Conservation (phyloP, 345 rosid species). For the Syzygium grande region DNA sequence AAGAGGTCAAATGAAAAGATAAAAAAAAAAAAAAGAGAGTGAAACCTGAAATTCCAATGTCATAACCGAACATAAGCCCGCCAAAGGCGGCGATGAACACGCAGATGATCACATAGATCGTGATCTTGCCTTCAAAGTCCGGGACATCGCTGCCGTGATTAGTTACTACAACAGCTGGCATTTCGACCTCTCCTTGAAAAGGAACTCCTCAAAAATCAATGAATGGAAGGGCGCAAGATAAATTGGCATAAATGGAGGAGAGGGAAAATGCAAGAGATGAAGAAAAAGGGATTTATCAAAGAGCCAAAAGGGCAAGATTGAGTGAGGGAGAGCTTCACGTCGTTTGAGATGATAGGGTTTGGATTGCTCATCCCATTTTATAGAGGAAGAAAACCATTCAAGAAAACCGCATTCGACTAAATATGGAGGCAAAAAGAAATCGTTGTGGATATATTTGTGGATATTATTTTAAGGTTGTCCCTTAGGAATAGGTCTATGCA, state of each 20-base stretch:
- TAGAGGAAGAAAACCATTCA: background rate
- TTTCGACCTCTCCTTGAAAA: background rate
- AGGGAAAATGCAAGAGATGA: background rate
- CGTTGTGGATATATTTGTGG: background rate
- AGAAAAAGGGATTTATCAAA: background rate
- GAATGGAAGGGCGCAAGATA: background rate
- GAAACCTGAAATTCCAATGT: constrained; percentile 54
- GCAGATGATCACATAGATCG: constrained; percentile 18
- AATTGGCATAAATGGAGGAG: background rate
- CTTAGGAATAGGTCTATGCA: background rate
- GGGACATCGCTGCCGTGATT: constrained; percentile 29
- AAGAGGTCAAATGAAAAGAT: background rate
- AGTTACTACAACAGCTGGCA: constrained; percentile 4
- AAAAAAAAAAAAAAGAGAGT: background rate
- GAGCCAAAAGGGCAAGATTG: background rate
- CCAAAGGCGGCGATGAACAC: constrained; percentile 59
- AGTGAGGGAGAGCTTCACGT: background rate
- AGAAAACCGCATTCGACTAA: background rate
- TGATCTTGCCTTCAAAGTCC: constrained; percentile 33
- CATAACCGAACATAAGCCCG: constrained; percentile 67
- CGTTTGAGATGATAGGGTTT: background rate
- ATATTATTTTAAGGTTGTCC: background rate
- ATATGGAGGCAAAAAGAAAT: background rate
- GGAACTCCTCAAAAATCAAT: background rate
- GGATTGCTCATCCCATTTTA: background rate